Conservation (phyloP, 179 eudicot genomes). For the Drosera spatulata region DNA sequence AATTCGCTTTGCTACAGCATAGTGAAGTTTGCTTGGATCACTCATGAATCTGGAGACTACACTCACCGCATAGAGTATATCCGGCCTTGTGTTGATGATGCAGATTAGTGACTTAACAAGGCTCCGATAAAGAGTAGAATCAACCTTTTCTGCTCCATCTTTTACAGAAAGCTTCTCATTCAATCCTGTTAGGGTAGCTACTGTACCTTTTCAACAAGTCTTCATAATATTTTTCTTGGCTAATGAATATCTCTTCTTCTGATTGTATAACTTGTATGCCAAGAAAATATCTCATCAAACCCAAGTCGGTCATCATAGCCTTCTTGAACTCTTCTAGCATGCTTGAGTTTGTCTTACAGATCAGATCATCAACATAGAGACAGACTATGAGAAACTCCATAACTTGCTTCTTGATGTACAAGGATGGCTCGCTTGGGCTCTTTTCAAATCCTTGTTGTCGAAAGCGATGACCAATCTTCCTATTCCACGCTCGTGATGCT, state of each 20-base stretch:
- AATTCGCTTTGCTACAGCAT: slow-evolving; percentile 1
- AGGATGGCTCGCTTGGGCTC: no score
- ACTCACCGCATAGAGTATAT: slow-evolving; percentile 1
- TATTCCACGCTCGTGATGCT: no score
- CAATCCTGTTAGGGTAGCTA: slow-evolving; percentile 2
- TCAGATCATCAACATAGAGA: neutral
- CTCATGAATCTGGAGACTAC: slow-evolving; percentile 1
- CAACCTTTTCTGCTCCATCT: slow-evolving; percentile 2
- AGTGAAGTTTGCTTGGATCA: slow-evolving; percentile 1
- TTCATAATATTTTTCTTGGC: neutral
- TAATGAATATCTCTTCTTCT: neutral
- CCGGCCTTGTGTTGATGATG: neutral
- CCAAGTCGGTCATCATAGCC: neutral
- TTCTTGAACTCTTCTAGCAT: slow-evolving; percentile 1
- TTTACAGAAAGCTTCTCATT: neutral
- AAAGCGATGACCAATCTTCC: no score
- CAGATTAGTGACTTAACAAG: neutral
- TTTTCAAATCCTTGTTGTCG: no score
- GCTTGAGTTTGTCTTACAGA: neutral
- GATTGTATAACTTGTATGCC: neutral
- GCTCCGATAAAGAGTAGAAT: neutral
- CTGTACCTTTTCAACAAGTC: neutral
- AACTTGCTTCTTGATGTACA: slow-evolving; percentile 8
- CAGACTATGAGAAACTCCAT: neutral
- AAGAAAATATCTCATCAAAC: no score